Evolutionary conservation across 2,329 filamentous ascomycete species (phyloP).

Genomic region (Delphinella strobiligena): DNA sequence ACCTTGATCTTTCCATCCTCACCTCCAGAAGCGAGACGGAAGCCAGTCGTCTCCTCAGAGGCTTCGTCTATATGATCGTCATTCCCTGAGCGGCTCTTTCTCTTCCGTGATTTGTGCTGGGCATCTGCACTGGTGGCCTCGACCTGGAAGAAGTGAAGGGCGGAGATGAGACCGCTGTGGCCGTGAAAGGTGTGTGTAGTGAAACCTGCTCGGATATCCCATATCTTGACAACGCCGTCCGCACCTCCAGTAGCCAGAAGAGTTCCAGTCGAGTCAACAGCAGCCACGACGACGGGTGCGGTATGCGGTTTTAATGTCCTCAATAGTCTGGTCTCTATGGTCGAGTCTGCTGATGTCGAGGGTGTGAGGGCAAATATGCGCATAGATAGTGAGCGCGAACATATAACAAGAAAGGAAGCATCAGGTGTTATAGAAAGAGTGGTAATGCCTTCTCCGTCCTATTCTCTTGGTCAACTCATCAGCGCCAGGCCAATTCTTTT

Average conservation of each 20-base stretch:
- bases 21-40: slow-evolving; percentile 77
- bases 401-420: slow-evolving; percentile 76
- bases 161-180: slow-evolving; percentile 81
- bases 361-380: slow-evolving; percentile 67
- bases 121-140: slow-evolving; percentile 13
- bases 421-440: slow-evolving; percentile 74
- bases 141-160: slow-evolving; percentile 76
- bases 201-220: slow-evolving; percentile 85
- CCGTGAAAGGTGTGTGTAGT: slow-evolving; percentile 92
- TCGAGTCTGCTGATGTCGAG: slow-evolving; percentile 41
- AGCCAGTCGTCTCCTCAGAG: slow-evolving; percentile 45
- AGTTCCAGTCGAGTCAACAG: slow-evolving; percentile 77
- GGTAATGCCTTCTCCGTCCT: slow-evolving; percentile 59
- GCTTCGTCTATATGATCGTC: slow-evolving; percentile 36
- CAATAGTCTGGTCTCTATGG: slow-evolving; percentile 54
- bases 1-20: slow-evolving; percentile 88
- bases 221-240: slow-evolving; percentile 89
- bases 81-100: slow-evolving; percentile 35
- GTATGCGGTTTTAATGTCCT: slow-evolving; percentile 81
- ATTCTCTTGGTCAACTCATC: slow-evolving; percentile 26
- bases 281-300: slow-evolving; percentile 76
- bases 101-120: slow-evolving; percentile 26
- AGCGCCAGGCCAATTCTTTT: slow-evolving; percentile 15
- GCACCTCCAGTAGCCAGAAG: slow-evolving; percentile 85
- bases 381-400: slow-evolving; percentile 93